Conservation (phyloP, 805 yeast species). For the Pichia pseudocactophila region DNA sequence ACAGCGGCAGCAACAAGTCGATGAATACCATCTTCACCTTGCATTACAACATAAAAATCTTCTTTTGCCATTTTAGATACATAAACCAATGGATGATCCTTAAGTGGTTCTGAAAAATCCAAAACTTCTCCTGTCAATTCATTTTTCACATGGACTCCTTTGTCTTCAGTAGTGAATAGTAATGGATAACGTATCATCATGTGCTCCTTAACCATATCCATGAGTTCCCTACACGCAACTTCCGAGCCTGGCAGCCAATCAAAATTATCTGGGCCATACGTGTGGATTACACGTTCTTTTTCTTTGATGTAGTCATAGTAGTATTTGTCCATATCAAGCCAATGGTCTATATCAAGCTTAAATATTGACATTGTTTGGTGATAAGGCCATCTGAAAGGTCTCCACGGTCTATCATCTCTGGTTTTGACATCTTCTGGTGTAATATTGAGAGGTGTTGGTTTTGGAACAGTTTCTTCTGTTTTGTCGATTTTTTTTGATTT, state of each 20-base stretch:
- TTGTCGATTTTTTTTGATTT: constrained; percentile 15
- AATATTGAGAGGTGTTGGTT: constrained; percentile 50
- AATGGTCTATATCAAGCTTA: constrained; percentile 62
- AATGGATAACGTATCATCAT: constrained; percentile 55
- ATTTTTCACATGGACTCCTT: constrained; percentile 47
- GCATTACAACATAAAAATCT: constrained; percentile 58
- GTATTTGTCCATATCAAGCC: constrained; percentile 76
- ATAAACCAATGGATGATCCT: constrained; percentile 54
- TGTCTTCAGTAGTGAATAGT: constrained; percentile 41
- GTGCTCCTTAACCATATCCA: constrained; percentile 54
- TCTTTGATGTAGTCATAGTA: constrained; percentile 59
- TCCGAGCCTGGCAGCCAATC: constrained; percentile 60
- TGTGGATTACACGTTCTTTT: constrained; percentile 46
- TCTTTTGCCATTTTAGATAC: constrained; percentile 67
- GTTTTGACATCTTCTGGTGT: constrained; percentile 59
- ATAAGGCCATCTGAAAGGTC: constrained; percentile 75
- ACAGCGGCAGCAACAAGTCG: constrained; percentile 67
- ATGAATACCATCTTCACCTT: constrained; percentile 47
- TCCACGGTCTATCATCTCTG: constrained; percentile 72
- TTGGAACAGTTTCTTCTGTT: constrained; percentile 26
- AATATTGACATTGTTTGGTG: constrained; percentile 73
- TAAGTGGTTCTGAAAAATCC: constrained; percentile 51
- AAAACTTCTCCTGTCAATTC: constrained; percentile 53
- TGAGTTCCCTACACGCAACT: constrained; percentile 52
- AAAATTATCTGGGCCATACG: constrained; percentile 52